phyloP scores from a whole-genome alignment of 805 yeast genomes.

The Yarrowia bubula region DNA sequence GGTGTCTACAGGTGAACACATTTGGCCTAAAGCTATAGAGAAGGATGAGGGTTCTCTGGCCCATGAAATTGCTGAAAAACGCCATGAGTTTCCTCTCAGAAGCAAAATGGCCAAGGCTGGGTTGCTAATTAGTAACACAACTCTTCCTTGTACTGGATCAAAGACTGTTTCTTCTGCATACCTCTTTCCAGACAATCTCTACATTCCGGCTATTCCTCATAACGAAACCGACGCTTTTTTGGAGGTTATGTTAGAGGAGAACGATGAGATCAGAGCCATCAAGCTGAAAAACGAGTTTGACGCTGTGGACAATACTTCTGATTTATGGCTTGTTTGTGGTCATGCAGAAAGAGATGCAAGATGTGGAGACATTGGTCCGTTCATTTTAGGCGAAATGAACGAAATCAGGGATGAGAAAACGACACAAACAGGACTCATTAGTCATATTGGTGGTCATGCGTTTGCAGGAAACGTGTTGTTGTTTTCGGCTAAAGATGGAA shows the following conservation, averaged over 20 bases:
- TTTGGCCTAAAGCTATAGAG: constrained; percentile 20
- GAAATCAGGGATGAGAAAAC: constrained; percentile 11
- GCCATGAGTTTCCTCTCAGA: not conserved
- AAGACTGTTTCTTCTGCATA: constrained; percentile 39
- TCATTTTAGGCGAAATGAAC: constrained; percentile 37
- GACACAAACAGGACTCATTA: constrained; percentile 37
- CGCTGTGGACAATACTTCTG: constrained; percentile 10
- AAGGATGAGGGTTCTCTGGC: not conserved
- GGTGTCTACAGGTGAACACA: not conserved
- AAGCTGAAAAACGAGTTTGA: constrained; percentile 29
- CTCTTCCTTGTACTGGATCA: not conserved
- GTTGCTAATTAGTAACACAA: constrained; percentile 37
- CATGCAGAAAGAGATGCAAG: constrained; percentile 61
- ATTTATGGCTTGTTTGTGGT: constrained; percentile 54
- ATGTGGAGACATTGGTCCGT: constrained; percentile 67
- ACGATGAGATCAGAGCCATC: constrained; percentile 27
- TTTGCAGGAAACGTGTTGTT: constrained; percentile 76
- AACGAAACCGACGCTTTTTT: not conserved
- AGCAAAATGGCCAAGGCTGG: constrained; percentile 22
- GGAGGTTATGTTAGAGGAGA: not conserved
- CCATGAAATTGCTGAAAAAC: not conserved
- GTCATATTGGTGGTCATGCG: constrained; percentile 81
- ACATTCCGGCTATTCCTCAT: constrained; percentile 32
- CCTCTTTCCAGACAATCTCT: constrained; percentile 54
- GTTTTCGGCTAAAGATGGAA: constrained; percentile 42